Percentiles rank a stretch among this genome's conserved stretches.
These are phyloP conservation scores for Picea abies DNA, from an alignment of 83 land plant species.

Conservation along the genomic window DNA sequence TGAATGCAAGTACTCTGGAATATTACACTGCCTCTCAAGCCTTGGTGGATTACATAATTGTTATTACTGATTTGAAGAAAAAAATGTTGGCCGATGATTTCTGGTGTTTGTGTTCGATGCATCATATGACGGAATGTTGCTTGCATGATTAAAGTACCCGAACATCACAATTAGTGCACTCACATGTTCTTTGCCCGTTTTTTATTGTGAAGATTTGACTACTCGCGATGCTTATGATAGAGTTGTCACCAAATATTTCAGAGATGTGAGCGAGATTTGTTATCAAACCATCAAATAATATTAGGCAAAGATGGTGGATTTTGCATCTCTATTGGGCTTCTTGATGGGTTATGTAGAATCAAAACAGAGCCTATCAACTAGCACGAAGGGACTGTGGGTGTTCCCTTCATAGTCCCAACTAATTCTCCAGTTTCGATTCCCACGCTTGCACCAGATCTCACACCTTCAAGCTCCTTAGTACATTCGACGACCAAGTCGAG, in stretches of 20 bases:
- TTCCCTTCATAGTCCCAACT: too few relatives aligned
- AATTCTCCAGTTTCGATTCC: not conserved
- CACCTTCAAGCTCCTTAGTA: not conserved
- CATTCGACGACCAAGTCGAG: not conserved
- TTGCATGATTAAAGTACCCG: slow-evolving; percentile 81
- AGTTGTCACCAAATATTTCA: slow-evolving; percentile 56
- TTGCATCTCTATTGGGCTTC: too few relatives aligned
- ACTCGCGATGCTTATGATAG: slow-evolving; percentile 48
- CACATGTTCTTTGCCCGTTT: slow-evolving; percentile 77
- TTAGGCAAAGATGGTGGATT: too few relatives aligned
- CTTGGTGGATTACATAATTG: too few relatives aligned
- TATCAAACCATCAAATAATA: not conserved
- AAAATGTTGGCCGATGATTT: too few relatives aligned
- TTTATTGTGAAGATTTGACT: slow-evolving; percentile 48
- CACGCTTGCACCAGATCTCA: not conserved
- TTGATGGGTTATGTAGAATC: not conserved
- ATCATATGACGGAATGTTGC: slow-evolving; percentile 45
- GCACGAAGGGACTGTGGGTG: not conserved
- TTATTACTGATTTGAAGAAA: too few relatives aligned
- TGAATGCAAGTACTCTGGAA: too few relatives aligned
- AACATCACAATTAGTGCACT: slow-evolving; percentile 79
- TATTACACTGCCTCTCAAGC: too few relatives aligned
- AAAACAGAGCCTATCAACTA: not conserved
- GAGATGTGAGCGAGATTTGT: slow-evolving; percentile 12
- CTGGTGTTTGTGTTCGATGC: too few relatives aligned